Evolutionary conservation across 768 basidiomycete species (phyloP).

Genomic region (Agaricus blazei): DNA sequence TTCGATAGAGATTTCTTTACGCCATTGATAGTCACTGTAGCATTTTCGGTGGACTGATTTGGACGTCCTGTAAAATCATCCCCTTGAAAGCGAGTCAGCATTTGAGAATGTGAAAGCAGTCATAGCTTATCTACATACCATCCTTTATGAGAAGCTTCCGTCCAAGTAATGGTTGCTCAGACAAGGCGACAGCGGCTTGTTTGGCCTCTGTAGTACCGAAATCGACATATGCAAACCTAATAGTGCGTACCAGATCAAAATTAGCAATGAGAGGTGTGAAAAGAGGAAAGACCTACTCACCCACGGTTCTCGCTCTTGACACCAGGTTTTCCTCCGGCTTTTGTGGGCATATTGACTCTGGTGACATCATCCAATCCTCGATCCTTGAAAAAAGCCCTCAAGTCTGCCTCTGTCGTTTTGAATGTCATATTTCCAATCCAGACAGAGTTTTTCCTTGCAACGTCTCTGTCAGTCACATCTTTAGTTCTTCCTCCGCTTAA

Average conservation of each 20-base stretch:
- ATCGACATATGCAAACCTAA: constrained; percentile 95
- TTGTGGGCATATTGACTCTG: constrained; percentile 83
- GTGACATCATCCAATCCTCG: constrained; percentile 62
- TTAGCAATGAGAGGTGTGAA: constrained; percentile 9
- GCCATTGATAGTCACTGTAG: constrained; percentile 23
- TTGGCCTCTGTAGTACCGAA: constrained; percentile 79
- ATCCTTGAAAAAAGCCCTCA: constrained; percentile 66
- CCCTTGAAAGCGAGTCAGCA: constrained; percentile 27
- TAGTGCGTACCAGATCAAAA: not conserved
- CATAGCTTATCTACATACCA: constrained; percentile 38
- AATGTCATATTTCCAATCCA: constrained; percentile 96
- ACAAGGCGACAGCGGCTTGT: constrained; percentile 66
- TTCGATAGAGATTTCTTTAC: constrained; percentile 47
- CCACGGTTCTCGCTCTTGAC: constrained; percentile 70
- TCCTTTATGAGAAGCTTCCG: constrained; percentile 91
- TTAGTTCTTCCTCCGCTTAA: constrained; percentile 30
- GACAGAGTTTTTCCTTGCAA: constrained; percentile 75
- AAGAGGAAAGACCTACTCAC: constrained; percentile 37
- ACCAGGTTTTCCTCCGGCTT: constrained; percentile 42
- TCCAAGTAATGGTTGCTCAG: constrained; percentile 80
- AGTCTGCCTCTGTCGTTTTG: constrained; percentile 75
- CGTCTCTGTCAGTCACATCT: constrained; percentile 18
- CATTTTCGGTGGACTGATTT: constrained; percentile 32
- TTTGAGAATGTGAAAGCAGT: constrained; percentile 1
- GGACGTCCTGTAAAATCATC: constrained; percentile 73